Evolutionary conservation across 495 filamentous ascomycete genomes (phyloP), one percentile per base, ranked within the genome.

Genomic region (Aspergillus asperescens): DNA sequence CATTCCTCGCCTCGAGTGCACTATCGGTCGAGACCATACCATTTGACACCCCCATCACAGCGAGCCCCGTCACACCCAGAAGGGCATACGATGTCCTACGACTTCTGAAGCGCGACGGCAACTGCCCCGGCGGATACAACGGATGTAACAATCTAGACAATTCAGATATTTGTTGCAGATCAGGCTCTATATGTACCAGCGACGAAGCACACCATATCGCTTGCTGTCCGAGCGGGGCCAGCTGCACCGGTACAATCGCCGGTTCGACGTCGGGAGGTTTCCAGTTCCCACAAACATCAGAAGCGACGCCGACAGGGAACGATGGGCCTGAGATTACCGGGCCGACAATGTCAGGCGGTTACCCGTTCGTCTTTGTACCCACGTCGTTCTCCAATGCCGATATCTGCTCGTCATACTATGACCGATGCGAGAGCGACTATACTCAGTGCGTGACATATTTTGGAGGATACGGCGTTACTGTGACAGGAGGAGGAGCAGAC

Each of bases 331-430:
- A 74, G 0, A 65, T 69, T 8, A 77, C 72, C 29, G 76, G 72
- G 32, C 73, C 72, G 6, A 70, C 76, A 0, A 56, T 72, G 5
- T 41, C 70, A 1, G 68, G 62, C 22, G 71, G 72, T 2, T 90
- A 84, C 60, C 77, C 83, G 10, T 89, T 87, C 62, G 71, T 84
- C 27, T 78, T 77, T 57, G 74, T 88, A 48, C 81, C 82, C 25
- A 89, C 86, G 1, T 77, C 76, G 35, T 88, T 88, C 55, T 61
- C 71, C 41, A 80, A 87, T 54, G 67, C 77, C 15, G 78, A 72
- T n/a, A 72, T 73, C 8, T 90, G 87, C 68, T 79, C 83, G 1
- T 79, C 81, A 10, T 86, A 86, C 58, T 80, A 84, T 64, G 79
- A 74, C 31, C 72, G 79, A 40, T 90, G 86, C 62, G 73, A 80